These are phyloP conservation scores for Microsporum canis DNA, from an alignment of 2,329 filamentous ascomycete species.

Conservation along the genomic window DNA sequence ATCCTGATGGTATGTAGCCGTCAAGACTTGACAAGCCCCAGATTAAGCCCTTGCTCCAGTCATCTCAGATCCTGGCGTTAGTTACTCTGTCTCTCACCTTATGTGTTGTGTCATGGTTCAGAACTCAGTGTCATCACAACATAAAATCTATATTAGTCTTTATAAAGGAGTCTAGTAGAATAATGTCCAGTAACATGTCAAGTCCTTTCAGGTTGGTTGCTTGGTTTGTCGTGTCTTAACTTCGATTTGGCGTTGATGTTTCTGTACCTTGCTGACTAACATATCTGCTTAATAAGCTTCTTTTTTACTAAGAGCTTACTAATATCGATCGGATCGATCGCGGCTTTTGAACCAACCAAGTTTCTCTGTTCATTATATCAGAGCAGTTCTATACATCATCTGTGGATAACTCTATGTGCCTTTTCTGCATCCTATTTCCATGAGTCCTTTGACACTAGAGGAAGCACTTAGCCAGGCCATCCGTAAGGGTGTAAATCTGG, in stretches of 20 bases:
- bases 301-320: neutral
- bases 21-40: neutral
- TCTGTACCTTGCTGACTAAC: no score
- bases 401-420: neutral
- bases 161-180: no score
- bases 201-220: no score
- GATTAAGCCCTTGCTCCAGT: neutral
- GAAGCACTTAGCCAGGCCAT: slow-evolving; percentile 43
- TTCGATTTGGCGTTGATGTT: no score
- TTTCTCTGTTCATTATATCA: neutral
- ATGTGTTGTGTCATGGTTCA: neutral
- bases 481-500: slow-evolving; percentile 48
- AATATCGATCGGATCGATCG: neutral
- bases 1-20: neutral
- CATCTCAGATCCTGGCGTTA: neutral
- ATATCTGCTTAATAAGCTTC: neutral
- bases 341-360: neutral
- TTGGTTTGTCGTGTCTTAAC: no score
- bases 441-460: slow-evolving; percentile 16
- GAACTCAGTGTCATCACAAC: neutral
- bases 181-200: no score
- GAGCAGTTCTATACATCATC: neutral
- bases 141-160: no score
- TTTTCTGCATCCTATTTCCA: neutral
- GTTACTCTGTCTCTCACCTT: neutral